These are phyloP conservation scores for Ceratocystis destructans DNA, from an alignment of 2,329 filamentous ascomycete species.

Conservation along the genomic window DNA sequence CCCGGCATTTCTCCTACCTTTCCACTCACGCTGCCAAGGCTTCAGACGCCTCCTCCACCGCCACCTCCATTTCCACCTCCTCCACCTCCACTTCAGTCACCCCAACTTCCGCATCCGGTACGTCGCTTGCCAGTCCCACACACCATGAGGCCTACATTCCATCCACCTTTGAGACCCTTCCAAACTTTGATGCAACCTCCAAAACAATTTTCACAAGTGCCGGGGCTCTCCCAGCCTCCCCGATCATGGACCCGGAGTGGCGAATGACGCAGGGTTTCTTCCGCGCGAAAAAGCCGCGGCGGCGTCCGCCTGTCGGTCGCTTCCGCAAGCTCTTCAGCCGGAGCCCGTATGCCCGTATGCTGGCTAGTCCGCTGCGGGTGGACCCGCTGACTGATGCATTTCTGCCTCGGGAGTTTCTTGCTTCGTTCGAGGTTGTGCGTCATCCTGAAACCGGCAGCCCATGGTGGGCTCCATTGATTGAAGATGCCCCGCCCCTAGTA, in stretches of 20 bases:
- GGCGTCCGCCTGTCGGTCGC: slow-evolving; percentile 24
- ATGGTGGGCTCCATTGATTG: slow-evolving; percentile 41
- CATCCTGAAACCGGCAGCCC: slow-evolving; percentile 39
- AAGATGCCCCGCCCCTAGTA: background rate
- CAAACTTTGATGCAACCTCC: slow-evolving; percentile 26
- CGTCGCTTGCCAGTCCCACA: background rate
- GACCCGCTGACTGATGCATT: slow-evolving; percentile 36
- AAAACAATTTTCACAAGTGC: slow-evolving; percentile 35
- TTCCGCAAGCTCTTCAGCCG: slow-evolving; percentile 45
- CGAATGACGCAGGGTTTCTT: slow-evolving; percentile 33
- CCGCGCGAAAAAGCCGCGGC: slow-evolving; percentile 27
- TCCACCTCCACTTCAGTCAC: background rate
- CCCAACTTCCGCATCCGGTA: background rate
- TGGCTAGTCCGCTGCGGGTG: slow-evolving; percentile 45
- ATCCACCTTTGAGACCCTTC: slow-evolving; percentile 11
- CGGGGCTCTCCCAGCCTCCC: slow-evolving; percentile 40
- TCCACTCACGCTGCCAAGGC: background rate
- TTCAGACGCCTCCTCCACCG: background rate
- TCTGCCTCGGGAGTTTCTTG: slow-evolving; percentile 49
- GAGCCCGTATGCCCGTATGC: slow-evolving; percentile 52
- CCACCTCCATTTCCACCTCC: background rate
- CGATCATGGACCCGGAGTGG: slow-evolving; percentile 39
- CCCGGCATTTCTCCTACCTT: background rate
- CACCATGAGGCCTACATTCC: slow-evolving; percentile 1
- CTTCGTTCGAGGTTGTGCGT: slow-evolving; percentile 42